Evolutionary conservation across 2,329 filamentous ascomycete species (phyloP), one percentile per base, ranked within the genome.

Genomic region (Daldinia eschscholtzii): DNA sequence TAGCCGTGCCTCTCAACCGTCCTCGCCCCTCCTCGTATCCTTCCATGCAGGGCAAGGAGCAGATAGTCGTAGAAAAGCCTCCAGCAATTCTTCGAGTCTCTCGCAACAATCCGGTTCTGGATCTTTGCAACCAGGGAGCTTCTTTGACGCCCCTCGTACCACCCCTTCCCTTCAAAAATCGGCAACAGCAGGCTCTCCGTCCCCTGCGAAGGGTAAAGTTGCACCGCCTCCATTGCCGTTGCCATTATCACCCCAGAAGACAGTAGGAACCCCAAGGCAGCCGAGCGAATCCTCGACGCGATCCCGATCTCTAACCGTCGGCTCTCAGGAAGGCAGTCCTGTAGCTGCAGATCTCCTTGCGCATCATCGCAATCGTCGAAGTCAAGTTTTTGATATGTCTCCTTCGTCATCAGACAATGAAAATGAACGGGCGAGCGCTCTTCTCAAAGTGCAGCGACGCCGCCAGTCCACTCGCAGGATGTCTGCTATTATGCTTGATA

Each of bases 331-430:
- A 75, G 93, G 93, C 30, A 97, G 96, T 72, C 88, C 91, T 6
- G 86, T 93, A 15, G 83, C 88, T 6, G 85, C 91, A 1, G 89
- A 92, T 61, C 88, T 92, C 12, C 88, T 91, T 48, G 84, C 87
- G 7, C 88, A 90, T 57, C 94, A 98, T 76, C 90, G 94, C 75
- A 98, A 98, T 79, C 91, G 96, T 42, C 89, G 94, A 74, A 98
- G 95, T 78, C 96, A 98, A 76, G 92, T 98, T 2, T 93, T 98
- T 74, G 95, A 98, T 78, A 92, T 98, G 81, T 99, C 96, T 2
- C 96, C 96, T 2, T 98, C 96, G 0, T 98, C 95, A 0, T 99
- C 96, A 0, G 96, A 99, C 77, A 99, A 97, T 67, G 96, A 99
- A 81, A 94, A 97, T 57, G 92, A 95, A 50, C 93, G 97, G 75